Percentiles rank a stretch among this genome's conserved stretches.
Conservation (phyloP, 2,329 filamentous ascomycete genomes). For the Tolypocladium cylindrosporum region DNA sequence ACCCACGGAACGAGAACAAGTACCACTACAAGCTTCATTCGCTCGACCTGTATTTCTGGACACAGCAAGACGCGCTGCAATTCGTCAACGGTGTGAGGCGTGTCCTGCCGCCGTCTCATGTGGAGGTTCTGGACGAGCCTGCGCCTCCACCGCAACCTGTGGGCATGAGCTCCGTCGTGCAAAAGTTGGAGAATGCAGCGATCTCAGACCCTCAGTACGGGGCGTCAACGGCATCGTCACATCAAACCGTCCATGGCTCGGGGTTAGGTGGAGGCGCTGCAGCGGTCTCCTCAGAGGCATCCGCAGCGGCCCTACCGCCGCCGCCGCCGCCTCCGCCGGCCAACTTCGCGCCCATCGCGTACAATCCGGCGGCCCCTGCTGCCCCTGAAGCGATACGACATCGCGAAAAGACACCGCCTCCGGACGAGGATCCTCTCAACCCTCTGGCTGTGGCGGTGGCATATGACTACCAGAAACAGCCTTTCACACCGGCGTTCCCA, state of each 20-base stretch:
- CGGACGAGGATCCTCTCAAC: constrained; percentile 51
- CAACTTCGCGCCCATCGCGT: constrained; percentile 55
- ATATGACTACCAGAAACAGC: constrained; percentile 43
- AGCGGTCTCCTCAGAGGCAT: neutral
- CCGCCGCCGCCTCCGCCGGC: constrained; percentile 23
- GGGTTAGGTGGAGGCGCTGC: constrained; percentile 10
- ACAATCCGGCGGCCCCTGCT: constrained; percentile 70
- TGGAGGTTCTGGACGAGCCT: constrained; percentile 58
- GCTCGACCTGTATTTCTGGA: constrained; percentile 74
- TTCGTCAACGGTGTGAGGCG: constrained; percentile 60
- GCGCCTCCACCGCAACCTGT: constrained; percentile 33
- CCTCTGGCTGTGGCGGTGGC: constrained; percentile 48
- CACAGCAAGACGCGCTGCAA: constrained; percentile 57
- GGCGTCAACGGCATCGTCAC: constrained; percentile 8
- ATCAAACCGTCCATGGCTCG: constrained; percentile 5
- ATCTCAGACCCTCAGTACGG: constrained; percentile 48
- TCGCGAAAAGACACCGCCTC: constrained; percentile 72
- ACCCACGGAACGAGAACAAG: constrained; percentile 63
- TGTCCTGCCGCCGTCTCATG: constrained; percentile 49
- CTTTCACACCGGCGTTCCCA: constrained; percentile 42
- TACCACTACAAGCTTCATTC: constrained; percentile 72
- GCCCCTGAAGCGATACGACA: constrained; percentile 63
- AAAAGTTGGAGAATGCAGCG: constrained; percentile 62
- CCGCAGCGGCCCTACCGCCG: constrained; percentile 2
- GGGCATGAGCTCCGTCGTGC: constrained; percentile 59